phyloP scores from a whole-genome alignment of 2,329 filamentous ascomycete genomes.

The Lasiodiplodia sp. region DNA sequence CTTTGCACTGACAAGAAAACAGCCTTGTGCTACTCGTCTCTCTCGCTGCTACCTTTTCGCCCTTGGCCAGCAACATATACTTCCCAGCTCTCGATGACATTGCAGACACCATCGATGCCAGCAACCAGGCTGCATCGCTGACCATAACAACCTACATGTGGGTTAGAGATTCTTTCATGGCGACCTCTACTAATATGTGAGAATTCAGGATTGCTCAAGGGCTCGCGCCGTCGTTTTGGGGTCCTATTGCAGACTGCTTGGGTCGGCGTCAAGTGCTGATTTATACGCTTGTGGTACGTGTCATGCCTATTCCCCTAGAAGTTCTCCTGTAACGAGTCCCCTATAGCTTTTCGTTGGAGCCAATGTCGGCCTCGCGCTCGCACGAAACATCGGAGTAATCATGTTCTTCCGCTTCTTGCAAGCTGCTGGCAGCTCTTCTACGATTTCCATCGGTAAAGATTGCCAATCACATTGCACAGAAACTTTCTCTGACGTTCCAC shows the following conservation, averaged over 20 bases:
- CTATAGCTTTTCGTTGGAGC: slow-evolving; percentile 16
- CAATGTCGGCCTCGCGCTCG: slow-evolving; percentile 18
- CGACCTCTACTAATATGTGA: not conserved
- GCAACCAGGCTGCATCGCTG: slow-evolving; percentile 9
- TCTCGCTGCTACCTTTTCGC: slow-evolving; percentile 23
- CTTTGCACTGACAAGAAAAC: not conserved
- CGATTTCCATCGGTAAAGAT: slow-evolving; percentile 52
- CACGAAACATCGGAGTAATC: slow-evolving; percentile 19
- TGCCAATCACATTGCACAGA: slow-evolving; percentile 34
- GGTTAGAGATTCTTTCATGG: not conserved
- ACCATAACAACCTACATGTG: slow-evolving; percentile 25
- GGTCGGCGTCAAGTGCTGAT: slow-evolving; percentile 20
- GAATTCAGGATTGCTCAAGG: slow-evolving; percentile 55
- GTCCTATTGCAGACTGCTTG: slow-evolving; percentile 22
- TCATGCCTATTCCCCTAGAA: not conserved
- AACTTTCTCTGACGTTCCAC: not conserved
- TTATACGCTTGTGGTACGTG: slow-evolving; percentile 15
- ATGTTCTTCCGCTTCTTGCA: slow-evolving; percentile 38
- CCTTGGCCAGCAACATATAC: slow-evolving; percentile 23
- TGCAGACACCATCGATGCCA: slow-evolving; percentile 11
- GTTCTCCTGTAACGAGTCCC: not conserved
- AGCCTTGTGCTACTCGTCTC: slow-evolving; percentile 21
- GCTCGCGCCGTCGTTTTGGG: slow-evolving; percentile 51
- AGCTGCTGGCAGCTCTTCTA: slow-evolving; percentile 53
- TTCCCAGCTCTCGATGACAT: slow-evolving; percentile 23